phyloP scores from a whole-genome alignment of 2,329 filamentous ascomycete genomes.

The Calonectria pseudoturangicola region DNA sequence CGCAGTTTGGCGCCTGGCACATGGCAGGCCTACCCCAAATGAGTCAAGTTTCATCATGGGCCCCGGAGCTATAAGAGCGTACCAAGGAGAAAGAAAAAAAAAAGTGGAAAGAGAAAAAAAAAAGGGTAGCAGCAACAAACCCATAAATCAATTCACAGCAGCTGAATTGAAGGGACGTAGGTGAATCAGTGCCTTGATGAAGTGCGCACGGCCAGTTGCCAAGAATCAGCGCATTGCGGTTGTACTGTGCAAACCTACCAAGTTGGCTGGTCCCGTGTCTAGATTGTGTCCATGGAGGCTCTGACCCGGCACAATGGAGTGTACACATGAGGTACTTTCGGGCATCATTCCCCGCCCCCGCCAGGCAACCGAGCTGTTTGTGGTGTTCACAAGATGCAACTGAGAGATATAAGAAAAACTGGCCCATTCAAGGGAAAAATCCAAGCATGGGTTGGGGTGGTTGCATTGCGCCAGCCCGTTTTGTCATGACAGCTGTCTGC shows the following conservation, averaged over 20 bases:
- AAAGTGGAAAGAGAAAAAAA: not conserved
- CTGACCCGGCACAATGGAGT: conserved; percentile 10
- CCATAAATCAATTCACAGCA: not conserved
- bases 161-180: not conserved
- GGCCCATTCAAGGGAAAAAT: conserved; percentile 11
- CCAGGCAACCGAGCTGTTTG: conserved; percentile 7
- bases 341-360: conserved; percentile 24
- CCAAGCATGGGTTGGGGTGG: conserved; percentile 18
- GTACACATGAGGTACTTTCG: conserved; percentile 27
- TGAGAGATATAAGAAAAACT: conserved; percentile 38
- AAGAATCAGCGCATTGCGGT: conserved; percentile 5
- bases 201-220: conserved; percentile 24
- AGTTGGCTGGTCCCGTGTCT: not conserved
- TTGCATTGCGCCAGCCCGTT: conserved; percentile 23
- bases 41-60: conserved; percentile 30
- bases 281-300: conserved; percentile 3
- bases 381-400: conserved; percentile 34
- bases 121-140: conserved; percentile 8
- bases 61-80: conserved; percentile 24
- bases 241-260: conserved; percentile 8
- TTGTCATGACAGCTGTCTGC: conserved; percentile 28
- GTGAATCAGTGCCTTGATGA: not conserved
- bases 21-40: conserved; percentile 30
- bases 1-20: conserved; percentile 34
- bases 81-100: conserved; percentile 1